Evolutionary conservation across 2,329 filamentous ascomycete genomes (phyloP).

Genomic region (Fusarium mexicanum): DNA sequence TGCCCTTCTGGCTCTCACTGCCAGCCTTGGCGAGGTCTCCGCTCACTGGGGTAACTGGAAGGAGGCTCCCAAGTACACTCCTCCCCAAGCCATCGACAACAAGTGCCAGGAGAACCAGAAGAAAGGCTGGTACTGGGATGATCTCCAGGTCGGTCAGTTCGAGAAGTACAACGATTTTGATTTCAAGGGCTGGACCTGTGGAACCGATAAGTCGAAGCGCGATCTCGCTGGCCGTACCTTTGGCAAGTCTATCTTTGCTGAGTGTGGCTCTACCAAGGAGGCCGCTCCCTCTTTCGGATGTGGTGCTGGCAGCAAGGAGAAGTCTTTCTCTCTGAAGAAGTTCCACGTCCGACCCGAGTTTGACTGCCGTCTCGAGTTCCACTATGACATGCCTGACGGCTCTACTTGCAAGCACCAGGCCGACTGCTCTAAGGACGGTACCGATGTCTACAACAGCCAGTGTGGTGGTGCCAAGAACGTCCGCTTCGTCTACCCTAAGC

Average conservation of each 20-base stretch:
- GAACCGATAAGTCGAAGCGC: slow-evolving; percentile 66
- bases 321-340: slow-evolving; percentile 76
- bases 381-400: slow-evolving; percentile 87
- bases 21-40: slow-evolving; percentile 59
- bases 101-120: slow-evolving; percentile 77
- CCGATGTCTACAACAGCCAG: slow-evolving; percentile 81
- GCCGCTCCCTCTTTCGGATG: slow-evolving; percentile 68
- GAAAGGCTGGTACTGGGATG: slow-evolving; percentile 76
- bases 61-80: slow-evolving; percentile 64
- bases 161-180: slow-evolving; percentile 74
- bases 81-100: slow-evolving; percentile 79
- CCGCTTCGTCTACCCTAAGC: slow-evolving; percentile 72
- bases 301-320: slow-evolving; percentile 42
- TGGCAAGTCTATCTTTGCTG: slow-evolving; percentile 70
- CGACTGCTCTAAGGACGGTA: slow-evolving; percentile 73
- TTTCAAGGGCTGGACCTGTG: slow-evolving; percentile 79
- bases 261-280: slow-evolving; percentile 56
- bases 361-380: slow-evolving; percentile 83
- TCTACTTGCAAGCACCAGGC: slow-evolving; percentile 82
- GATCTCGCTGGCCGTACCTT: slow-evolving; percentile 64
- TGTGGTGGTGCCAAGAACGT: slow-evolving; percentile 92
- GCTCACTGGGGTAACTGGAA: slow-evolving; percentile 48
- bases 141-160: slow-evolving; percentile 70
- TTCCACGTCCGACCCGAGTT: slow-evolving; percentile 79
- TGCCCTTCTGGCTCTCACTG: slow-evolving; percentile 61